These are phyloP conservation scores for Monilinia fructigena DNA, from an alignment of 2,329 filamentous ascomycete genomes.

Conservation along the genomic window DNA sequence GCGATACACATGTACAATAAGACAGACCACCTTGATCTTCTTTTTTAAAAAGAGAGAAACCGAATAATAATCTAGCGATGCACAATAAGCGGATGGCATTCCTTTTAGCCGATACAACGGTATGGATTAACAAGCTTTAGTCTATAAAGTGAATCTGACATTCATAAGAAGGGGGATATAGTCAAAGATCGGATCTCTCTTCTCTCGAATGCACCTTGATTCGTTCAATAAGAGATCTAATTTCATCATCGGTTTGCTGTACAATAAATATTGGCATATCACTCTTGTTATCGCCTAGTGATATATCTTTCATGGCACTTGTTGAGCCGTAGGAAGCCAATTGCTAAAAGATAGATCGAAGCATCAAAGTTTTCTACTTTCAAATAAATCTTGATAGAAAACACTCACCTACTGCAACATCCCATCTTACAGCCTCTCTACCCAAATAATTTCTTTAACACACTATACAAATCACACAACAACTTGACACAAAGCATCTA, in stretches of 20 bases:
- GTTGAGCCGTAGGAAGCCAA: neutral
- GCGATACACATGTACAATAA: no score
- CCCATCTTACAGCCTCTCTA: neutral
- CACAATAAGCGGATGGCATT: no score
- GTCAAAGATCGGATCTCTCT: neutral
- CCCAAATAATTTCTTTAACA: neutral
- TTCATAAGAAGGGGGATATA: neutral
- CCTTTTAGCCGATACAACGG: no score
- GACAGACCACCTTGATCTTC: no score
- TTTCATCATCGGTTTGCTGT: slow-evolving; percentile 34
- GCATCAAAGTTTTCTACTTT: neutral
- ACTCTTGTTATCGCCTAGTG: neutral
- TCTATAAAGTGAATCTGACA: neutral
- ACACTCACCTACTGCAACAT: neutral
- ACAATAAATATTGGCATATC: slow-evolving; percentile 40
- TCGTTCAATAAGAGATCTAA: neutral
- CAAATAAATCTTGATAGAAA: neutral
- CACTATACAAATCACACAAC: neutral
- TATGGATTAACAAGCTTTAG: neutral
- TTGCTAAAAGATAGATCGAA: neutral
- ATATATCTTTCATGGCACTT: neutral
- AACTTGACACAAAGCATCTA: neutral
- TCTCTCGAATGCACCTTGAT: neutral
- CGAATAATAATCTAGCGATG: no score
- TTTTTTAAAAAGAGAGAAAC: no score